Percentiles rank a stretch among this genome's conserved stretches.
phyloP scores from a whole-genome alignment of 139 green algal genomes.

The Asterochloris sp. region DNA sequence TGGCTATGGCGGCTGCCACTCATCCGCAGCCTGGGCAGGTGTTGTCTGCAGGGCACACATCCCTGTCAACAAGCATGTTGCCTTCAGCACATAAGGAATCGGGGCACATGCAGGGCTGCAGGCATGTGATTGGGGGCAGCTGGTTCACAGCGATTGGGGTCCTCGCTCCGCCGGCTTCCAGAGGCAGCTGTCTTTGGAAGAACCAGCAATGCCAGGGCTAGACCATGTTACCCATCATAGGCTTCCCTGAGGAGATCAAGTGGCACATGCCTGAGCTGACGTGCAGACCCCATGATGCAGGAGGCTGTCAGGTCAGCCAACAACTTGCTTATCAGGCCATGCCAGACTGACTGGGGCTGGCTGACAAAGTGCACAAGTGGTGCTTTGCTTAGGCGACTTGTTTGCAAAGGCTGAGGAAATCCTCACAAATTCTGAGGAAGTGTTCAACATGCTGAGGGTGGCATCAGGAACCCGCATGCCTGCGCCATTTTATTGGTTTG shows the following conservation, averaged over 20 bases:
- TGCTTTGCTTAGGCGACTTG: not conserved
- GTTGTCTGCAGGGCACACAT: too few species aligned
- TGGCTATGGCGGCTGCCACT: too few species aligned
- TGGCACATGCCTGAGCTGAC: not conserved
- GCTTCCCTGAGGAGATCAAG: not conserved
- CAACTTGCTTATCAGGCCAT: too few species aligned
- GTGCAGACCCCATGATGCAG: not conserved
- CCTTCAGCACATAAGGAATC: not conserved
- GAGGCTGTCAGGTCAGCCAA: too few species aligned
- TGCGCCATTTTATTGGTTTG: not conserved
- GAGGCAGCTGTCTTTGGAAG: not conserved
- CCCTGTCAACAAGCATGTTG: too few species aligned
- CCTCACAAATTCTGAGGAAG: not conserved
- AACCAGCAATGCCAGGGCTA: too few species aligned
- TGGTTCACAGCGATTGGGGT: not conserved
- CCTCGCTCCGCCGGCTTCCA: too few species aligned
- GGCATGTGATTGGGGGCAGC: not conserved
- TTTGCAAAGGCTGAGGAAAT: not conserved
- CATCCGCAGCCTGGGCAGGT: too few species aligned
- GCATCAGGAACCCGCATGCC: not conserved
- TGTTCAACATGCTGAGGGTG: too few species aligned
- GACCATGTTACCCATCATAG: too few species aligned
- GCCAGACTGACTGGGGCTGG: too few species aligned
- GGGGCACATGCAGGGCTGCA: not conserved
- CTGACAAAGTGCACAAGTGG: not conserved